Conservation (phyloP, 1,284 basidiomycete species). For the Gomphus sp. region DNA sequence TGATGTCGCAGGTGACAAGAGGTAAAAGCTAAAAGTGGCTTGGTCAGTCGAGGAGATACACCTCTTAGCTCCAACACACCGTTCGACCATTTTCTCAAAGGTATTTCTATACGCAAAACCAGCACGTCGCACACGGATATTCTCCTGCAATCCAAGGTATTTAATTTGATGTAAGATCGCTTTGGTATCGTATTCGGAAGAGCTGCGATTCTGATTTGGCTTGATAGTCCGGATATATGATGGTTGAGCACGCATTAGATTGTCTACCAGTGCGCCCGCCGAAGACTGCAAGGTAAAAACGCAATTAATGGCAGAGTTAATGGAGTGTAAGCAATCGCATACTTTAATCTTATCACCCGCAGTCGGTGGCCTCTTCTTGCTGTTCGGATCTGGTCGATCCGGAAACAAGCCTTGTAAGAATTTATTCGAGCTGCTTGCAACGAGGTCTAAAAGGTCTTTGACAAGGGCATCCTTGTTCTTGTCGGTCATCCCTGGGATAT, state of each 20-base stretch:
- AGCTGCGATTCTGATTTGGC: slow-evolving; percentile 94
- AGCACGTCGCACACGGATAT: slow-evolving; percentile 93
- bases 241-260: slow-evolving; percentile 92
- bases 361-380: slow-evolving; percentile 97
- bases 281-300: slow-evolving; percentile 43
- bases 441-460: slow-evolving; percentile 90
- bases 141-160: slow-evolving; percentile 97
- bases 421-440: slow-evolving; percentile 69
- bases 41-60: neutral
- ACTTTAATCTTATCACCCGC: slow-evolving; percentile 98
- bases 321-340: slow-evolving; percentile 13
- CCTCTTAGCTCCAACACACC: slow-evolving; percentile 23
- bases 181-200: slow-evolving; percentile 88
- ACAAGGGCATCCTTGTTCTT: slow-evolving; percentile 98
- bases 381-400: slow-evolving; percentile 91
- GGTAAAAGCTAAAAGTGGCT: slow-evolving; percentile 59
- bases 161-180: slow-evolving; percentile 98
- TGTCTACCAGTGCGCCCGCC: slow-evolving; percentile 91
- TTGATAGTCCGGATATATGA: slow-evolving; percentile 99
- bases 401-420: slow-evolving; percentile 91
- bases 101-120: slow-evolving; percentile 98
- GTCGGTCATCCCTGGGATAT: slow-evolving; percentile 96
- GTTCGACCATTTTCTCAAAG: slow-evolving; percentile 98
- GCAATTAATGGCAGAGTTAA: neutral
- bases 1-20: slow-evolving; percentile 90